Evolutionary conservation across 495 filamentous ascomycete genomes (phyloP).

Genomic region (Hyaloscypha variabilis): DNA sequence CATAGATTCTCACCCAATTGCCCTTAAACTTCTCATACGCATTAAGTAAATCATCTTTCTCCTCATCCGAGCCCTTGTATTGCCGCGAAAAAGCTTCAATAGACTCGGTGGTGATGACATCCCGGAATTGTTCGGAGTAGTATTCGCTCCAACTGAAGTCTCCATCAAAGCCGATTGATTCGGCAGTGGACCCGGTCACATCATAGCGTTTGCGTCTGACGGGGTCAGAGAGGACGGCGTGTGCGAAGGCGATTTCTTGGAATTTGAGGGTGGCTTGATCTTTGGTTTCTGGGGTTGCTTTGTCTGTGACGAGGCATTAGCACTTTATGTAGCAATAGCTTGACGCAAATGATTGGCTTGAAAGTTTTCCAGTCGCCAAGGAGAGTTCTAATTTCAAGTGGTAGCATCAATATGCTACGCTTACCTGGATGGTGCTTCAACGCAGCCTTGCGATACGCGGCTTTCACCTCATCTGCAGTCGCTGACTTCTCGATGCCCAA

Average conservation of each 20-base stretch:
- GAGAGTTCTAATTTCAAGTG: slow-evolving; percentile 53
- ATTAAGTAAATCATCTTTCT: slow-evolving; percentile 71
- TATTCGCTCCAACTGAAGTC: slow-evolving; percentile 91
- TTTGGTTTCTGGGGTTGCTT: slow-evolving; percentile 64
- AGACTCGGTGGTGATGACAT: slow-evolving; percentile 66
- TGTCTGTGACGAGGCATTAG: no score
- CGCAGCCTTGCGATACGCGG: slow-evolving; percentile 85
- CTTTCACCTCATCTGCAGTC: slow-evolving; percentile 73
- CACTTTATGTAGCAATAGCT: no score
- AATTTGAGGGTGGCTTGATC: slow-evolving; percentile 75
- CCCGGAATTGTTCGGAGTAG: slow-evolving; percentile 78
- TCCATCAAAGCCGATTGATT: slow-evolving; percentile 69
- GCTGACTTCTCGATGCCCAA: slow-evolving; percentile 69
- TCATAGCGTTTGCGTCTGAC: slow-evolving; percentile 83
- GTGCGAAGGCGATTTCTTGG: slow-evolving; percentile 90
- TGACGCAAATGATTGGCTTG: no score
- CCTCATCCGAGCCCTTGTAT: slow-evolving; percentile 90
- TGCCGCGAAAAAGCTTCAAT: slow-evolving; percentile 71
- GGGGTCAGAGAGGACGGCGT: slow-evolving; percentile 85
- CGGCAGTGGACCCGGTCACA: slow-evolving; percentile 81
- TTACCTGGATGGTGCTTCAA: slow-evolving; percentile 91
- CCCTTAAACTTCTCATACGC: slow-evolving; percentile 73
- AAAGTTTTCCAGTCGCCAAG: no score
- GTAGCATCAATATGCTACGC: slow-evolving; percentile 46
- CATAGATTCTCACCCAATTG: slow-evolving; percentile 74